Conservation (phyloP, 2,329 filamentous ascomycete genomes). For the Penicillium sp. region DNA sequence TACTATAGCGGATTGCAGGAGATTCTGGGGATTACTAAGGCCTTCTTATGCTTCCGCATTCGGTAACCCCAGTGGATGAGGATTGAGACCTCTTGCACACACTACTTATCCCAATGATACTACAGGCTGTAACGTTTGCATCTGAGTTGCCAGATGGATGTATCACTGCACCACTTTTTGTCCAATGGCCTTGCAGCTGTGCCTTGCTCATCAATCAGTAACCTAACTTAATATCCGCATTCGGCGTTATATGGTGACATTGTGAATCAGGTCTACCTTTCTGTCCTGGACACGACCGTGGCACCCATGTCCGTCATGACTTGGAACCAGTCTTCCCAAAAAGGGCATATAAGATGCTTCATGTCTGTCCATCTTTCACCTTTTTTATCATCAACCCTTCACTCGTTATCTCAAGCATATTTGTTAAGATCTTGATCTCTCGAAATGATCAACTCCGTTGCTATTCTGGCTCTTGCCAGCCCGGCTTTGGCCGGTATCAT, state of each 20-base stretch:
- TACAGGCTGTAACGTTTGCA: slow-evolving; percentile 30
- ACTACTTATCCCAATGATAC: slow-evolving; percentile 24
- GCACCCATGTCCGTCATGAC: slow-evolving; percentile 22
- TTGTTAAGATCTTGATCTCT: slow-evolving; percentile 18
- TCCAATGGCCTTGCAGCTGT: slow-evolving; percentile 14
- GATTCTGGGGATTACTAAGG: neutral
- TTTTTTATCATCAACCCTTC: slow-evolving; percentile 16
- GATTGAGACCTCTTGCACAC: slow-evolving; percentile 11
- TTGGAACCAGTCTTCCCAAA: slow-evolving; percentile 1
- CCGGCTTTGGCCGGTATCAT: slow-evolving; percentile 38
- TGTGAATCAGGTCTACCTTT: slow-evolving; percentile 24
- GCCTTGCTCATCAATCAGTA: slow-evolving; percentile 21
- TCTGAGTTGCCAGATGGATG: slow-evolving; percentile 11
- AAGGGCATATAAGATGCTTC: slow-evolving; percentile 28
- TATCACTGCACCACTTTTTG: slow-evolving; percentile 15
- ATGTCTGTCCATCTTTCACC: slow-evolving; percentile 3
- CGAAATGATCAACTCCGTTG: slow-evolving; percentile 39
- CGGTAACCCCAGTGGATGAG: slow-evolving; percentile 8
- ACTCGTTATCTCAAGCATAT: slow-evolving; percentile 21
- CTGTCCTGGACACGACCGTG: slow-evolving; percentile 29
- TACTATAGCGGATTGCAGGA: neutral
- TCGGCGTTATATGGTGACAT: slow-evolving; percentile 17
- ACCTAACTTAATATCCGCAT: slow-evolving; percentile 12
- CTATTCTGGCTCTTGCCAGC: slow-evolving; percentile 36
- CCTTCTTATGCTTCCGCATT: slow-evolving; percentile 16